Base-by-base conservation (phyloP, 106 monocot genomes). In the Ottelia alismoides region DNA sequence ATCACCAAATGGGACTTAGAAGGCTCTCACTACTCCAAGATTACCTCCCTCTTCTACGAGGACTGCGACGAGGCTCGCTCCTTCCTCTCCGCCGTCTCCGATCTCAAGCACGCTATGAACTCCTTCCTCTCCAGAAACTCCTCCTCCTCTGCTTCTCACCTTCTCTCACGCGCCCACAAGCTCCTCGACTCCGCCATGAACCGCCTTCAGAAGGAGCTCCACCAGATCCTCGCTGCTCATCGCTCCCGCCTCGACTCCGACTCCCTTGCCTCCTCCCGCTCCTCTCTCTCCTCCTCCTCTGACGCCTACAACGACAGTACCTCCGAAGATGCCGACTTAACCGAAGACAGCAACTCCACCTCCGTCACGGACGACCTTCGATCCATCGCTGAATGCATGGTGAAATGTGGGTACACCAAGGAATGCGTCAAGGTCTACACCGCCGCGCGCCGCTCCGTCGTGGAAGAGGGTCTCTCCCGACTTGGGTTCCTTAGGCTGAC, bases 171-270 rank as follows among this genome's bases (percentile, higher is more conserved):
- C 11, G 65, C 22, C 29, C 78, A 78, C 26, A 25, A 14, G 16
- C 57, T 87, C 2, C 71, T 81, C 64, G 57, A 75, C 28, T 11
- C 62, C 9, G 75, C 78, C 22, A 75, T 82, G 68, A 25, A 49
- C 14, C 63, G 81, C 20, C 57, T 81, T 16, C 60, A 65, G 68
- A 52, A 49, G 26, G 76, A 81, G 55, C 69, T 81, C 50, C 30
- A 76, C 40, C 76, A 64, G 27, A 81, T 81, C 25, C 72, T 81
- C 48, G 57, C 68, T 20, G 22, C 69, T 47, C 67, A 81, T 35
- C 59, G 69, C 19, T 68, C 69, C 46, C 58, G 49, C 43, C 56
- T 88, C 47, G 76, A 76, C 47, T 63, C 68, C 18, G 71, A 80
- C 2, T 59, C 63, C 10, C 25, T 31, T 17, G 5, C 31, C 44